Base-by-base conservation (phyloP, 495 filamentous ascomycete species). In the Aspergillus olivimuriae region DNA sequence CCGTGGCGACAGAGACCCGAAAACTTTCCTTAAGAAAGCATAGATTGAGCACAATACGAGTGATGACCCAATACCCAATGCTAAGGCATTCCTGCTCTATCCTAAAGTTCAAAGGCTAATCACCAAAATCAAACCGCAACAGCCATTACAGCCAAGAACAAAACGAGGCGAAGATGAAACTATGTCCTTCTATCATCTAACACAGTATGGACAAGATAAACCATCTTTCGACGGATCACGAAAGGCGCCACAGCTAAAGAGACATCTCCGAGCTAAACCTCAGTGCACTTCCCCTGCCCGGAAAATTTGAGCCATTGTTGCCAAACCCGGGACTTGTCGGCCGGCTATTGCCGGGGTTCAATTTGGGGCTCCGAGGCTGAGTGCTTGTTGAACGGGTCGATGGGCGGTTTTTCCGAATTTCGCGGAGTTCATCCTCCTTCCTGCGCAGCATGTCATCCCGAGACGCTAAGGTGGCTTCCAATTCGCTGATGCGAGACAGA, bases 351-450 rank as follows among this genome's bases (percentile, higher is more conserved):
- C 31, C 47, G 16, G 64, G 49, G 3, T 48, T 58, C 55, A 57
- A 63, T 39, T 69, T 73, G 2, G 69, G 69, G 38, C 69, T 73
- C 39, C 69, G 57, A 10, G 69, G 69, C 34, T 70, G 67, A 12
- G 67, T 66, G 40, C 69, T 73, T 6, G 69, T 71, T 7, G 67
- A 65, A 15, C 69, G 67, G 21, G 67, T 73, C 0, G 66, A 66
- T 1, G 69, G 69, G 0, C 69, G 66, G 31, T 70, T 69, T 39
- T 73, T 58, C 66, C 73, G 57, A 44, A 77, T 57, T 48, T 81
- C 70, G 48, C 75, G 63, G 50, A 86, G 62, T 43, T 84, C 82
- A 0, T 75, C 66, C 46, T 87, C 82, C 36, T 81, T 75, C 21
- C 76, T 71, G 15, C 62, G 62, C 11, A 84, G 55, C 2, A 79